Evolutionary conservation across 768 basidiomycete genomes (phyloP), one percentile per base, ranked within the genome.

Genomic region (Calocybe gangraenosa): DNA sequence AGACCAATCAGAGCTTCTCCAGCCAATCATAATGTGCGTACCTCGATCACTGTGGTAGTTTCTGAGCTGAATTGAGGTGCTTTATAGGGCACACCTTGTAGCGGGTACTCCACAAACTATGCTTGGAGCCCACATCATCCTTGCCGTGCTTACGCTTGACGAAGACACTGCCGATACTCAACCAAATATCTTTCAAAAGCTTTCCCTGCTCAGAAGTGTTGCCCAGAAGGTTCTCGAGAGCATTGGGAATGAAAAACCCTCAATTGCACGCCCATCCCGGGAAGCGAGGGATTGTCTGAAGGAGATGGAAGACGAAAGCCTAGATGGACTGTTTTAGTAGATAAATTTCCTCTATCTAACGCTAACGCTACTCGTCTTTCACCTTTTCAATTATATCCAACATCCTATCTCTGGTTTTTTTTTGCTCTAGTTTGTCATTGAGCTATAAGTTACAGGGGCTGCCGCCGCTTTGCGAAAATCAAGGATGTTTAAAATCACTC

Each of bases 251-350:
- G 89, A 92, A 34, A 77, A 77, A 28, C 80, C 87, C 2, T 71
- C 76, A 15, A 79, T 94, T 34, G 74, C 87, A 8, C 71, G 91
- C 37, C 91, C 90, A 0, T 86, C 90, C 6, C 70, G 92, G 35
- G 91, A 94, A 58, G 84, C 92, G 2, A 74, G 83, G 49, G 92
- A 95, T 40, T 46, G 84, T 18, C 58, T 94, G 21, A 76, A 68
- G 51, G 64, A 64, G 38, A 48, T 76, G 40, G 65, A 66, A 20
- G 73, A 76, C 32, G 66, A 70, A 30, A 66, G 56, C 50, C 56
- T 77, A 8, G 55, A 66, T n/a, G 73, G 74, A 8, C 53, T 77
- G 38, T 75, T 78, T 56, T 78, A 56, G n/a, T n/a, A n/a, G n/a
- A n/a, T n/a, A n/a, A n/a, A n/a, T n/a, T n/a, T n/a, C n/a, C n/a